Evolutionary conservation across 371 early-diverging fungal species (phyloP), one percentile per base, ranked within the genome.

Genomic region (Sporodiniella umbellata): DNA sequence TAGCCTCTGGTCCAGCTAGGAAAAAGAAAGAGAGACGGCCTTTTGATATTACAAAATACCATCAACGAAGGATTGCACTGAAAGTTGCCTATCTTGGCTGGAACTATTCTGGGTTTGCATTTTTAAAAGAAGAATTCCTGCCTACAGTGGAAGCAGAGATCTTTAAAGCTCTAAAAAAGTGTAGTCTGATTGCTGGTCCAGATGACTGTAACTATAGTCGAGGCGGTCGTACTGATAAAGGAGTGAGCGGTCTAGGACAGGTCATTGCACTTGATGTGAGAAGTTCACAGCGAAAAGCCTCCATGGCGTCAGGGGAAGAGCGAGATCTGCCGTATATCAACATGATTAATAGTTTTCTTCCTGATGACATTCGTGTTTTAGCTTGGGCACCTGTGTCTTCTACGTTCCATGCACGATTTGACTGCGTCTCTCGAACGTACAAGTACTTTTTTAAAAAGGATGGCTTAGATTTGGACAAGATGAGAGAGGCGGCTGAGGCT

Each of bases 221-320:
- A 24, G 94, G 95, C 64, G 96, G 98, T 21, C 75, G 98, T 21
- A 98, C 99, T 0, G 98, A 98, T 66, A 87, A 88, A 44, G 98
- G 98, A 0, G 98, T 99, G 4, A 92, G 92, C 52, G 92, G 91
- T 15, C 78, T 94, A 42, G 92, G 88, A 1, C 96, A 98, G 61
- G 95, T 96, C 2, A 70, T 95, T 11, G 82, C 88, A n/a, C 59
- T 96, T 37, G 73, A 86, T 33, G 85, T 98, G 4, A 82, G 96
- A 6, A 85, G 86, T 14, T 45, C 28, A 35, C 15, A 48, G 49
- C 21, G 44, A 30, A 30, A 61, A 64, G 25, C 14, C 22, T 58
- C 22, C 21, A 14, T 11, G 23, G 23, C 6, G 30, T 51, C 4
- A 22, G 24, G 45, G 45, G 90, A 95, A 56, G 38, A 53, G 17